Evolutionary conservation across 2,329 filamentous ascomycete species (phyloP).

Genomic region (Aspergillus quadricinctus): DNA sequence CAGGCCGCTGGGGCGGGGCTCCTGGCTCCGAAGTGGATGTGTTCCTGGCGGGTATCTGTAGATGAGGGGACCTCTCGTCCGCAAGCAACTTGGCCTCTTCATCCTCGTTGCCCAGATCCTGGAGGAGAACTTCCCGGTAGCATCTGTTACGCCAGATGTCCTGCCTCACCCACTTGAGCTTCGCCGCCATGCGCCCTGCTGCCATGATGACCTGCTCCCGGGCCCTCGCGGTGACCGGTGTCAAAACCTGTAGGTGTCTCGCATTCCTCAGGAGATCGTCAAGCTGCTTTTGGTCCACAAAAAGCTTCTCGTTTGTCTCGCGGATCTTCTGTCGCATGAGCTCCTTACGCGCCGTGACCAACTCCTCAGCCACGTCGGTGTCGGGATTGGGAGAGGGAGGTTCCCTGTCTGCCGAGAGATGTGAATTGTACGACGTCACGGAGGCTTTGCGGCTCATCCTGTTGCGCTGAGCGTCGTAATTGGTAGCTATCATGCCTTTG

Average conservation of each 20-base stretch:
- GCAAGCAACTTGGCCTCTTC: constrained; percentile 24
- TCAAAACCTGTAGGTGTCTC: constrained; percentile 80
- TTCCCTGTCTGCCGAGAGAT: constrained; percentile 64
- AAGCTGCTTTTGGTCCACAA: constrained; percentile 67
- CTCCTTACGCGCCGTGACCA: constrained; percentile 73
- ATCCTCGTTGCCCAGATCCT: constrained; percentile 78
- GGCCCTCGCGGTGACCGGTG: constrained; percentile 86
- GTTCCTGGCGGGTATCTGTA: constrained; percentile 15
- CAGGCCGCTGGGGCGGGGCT: background rate
- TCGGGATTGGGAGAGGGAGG: constrained; percentile 69
- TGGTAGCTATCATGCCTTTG: constrained; percentile 77
- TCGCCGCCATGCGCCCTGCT: constrained; percentile 77
- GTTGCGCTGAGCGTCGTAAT: constrained; percentile 72
- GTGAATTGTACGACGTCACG: constrained; percentile 50
- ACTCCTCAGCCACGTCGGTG: constrained; percentile 79
- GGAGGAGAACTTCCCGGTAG: constrained; percentile 78
- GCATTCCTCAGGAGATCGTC: constrained; percentile 83
- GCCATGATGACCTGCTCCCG: constrained; percentile 81
- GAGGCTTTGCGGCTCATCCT: constrained; percentile 63
- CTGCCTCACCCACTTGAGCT: constrained; percentile 88
- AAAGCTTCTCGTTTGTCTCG: constrained; percentile 76
- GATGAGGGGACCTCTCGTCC: constrained; percentile 16
- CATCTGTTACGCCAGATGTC: constrained; percentile 91
- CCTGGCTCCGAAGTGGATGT: constrained; percentile 13
- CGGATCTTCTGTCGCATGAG: constrained; percentile 79